These are phyloP conservation scores for Diaporthe batatas DNA, from an alignment of 2,329 filamentous ascomycete species.

Conservation along the genomic window DNA sequence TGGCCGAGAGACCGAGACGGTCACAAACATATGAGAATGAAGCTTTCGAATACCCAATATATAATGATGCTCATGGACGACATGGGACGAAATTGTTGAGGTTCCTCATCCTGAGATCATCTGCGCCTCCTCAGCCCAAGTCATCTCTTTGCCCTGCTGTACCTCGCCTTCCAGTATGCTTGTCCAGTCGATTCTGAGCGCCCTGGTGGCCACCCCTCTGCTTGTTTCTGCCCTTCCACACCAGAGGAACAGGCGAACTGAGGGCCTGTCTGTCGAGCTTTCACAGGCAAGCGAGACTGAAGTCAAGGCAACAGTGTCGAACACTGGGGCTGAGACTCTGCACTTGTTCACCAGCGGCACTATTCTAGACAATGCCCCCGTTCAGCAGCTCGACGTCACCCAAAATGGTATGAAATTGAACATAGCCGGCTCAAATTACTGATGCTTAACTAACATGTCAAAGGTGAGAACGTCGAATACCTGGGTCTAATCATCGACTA, in stretches of 20 bases:
- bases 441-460: background rate
- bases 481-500: constrained; percentile 34
- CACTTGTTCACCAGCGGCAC: constrained; percentile 32
- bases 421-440: background rate
- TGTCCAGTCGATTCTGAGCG: constrained; percentile 8
- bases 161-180: constrained; percentile 1
- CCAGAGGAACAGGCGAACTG: constrained; percentile 16
- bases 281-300: constrained; percentile 28
- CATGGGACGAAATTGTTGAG: too few species aligned
- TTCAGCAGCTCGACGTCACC: constrained; percentile 28
- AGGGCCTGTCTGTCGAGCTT: constrained; percentile 20
- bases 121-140: background rate
- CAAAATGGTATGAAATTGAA: constrained; percentile 11
- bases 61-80: background rate
- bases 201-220: constrained; percentile 24
- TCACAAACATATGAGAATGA: background rate
- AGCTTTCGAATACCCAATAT: background rate
- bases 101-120: background rate
- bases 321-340: constrained; percentile 27
- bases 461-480: constrained; percentile 1
- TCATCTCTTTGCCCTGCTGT: background rate
- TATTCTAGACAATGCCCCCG: constrained; percentile 28
- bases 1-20: background rate
- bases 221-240: constrained; percentile 29
- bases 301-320: constrained; percentile 25